Percentiles rank a stretch among this genome's conserved stretches.
Conservation (phyloP, 805 yeast genomes). For the Lipomyces spencermartinsiae region DNA sequence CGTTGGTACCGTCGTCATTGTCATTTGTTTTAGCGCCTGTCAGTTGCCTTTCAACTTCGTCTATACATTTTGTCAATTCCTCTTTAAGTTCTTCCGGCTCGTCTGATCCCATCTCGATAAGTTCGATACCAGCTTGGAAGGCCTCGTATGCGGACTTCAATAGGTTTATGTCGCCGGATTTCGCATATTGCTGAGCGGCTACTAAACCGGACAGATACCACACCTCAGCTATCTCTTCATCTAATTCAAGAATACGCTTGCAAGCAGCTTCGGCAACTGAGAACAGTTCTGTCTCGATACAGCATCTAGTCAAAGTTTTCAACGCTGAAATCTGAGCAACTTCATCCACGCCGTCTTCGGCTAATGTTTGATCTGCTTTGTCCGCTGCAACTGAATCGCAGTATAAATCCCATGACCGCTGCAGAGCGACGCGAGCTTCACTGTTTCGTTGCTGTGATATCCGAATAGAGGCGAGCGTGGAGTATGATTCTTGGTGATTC, state of each 20-base stretch:
- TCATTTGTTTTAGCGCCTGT: constrained; percentile 15
- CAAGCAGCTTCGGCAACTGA: constrained; percentile 74
- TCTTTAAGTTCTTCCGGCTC: constrained; percentile 25
- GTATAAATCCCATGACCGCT: constrained; percentile 75
- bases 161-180: not conserved
- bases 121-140: constrained; percentile 22
- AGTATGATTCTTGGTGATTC: constrained; percentile 78
- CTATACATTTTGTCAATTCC: constrained; percentile 16
- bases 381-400: constrained; percentile 50
- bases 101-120: constrained; percentile 14
- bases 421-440: constrained; percentile 75
- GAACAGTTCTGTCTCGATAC: constrained; percentile 76
- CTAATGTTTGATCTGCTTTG: constrained; percentile 41
- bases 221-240: constrained; percentile 82
- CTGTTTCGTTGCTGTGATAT: constrained; percentile 79
- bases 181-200: constrained; percentile 16
- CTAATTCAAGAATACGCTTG: constrained; percentile 70
- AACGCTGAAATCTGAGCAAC: constrained; percentile 73
- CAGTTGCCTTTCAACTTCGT: constrained; percentile 18
- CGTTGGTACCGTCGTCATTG: not conserved
- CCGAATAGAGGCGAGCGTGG: constrained; percentile 81
- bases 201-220: constrained; percentile 86
- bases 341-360: constrained; percentile 42
- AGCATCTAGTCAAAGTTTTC: constrained; percentile 70
- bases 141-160: constrained; percentile 19